Base-by-base conservation (phyloP, 176 grass and related monocot species). In the Eragrostis nindensis region DNA sequence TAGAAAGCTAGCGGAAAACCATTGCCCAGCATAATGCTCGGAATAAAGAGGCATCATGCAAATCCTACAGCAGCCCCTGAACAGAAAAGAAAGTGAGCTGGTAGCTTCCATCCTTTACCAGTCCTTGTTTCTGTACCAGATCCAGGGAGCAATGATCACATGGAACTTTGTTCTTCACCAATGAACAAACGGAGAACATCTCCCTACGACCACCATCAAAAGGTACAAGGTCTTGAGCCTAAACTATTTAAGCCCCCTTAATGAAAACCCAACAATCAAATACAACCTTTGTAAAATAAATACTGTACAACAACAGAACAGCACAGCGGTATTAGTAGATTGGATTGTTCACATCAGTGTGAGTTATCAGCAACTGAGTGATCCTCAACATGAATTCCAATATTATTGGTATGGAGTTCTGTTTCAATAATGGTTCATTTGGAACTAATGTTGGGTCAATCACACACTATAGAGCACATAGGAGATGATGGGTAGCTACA, bases 91-190 rank as follows among this genome's bases (percentile, higher is more conserved):
- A 46, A 73, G 22, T 18, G 59, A 61, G 66, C 48, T 45, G 26
- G 68, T 74, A 89, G 81, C 43, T 62, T 76, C 75, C 50, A 53
- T 84, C 40, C 75, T 74, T 88, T 67, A 62, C 57, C 27, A 22
- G 21, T 27, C 53, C 30, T 69, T 62, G 10, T 74, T 80, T 78
- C 67, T 71, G 54, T 71, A 53, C 55, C 15, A 46, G 32, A 46
- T 73, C 39, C 59, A 50, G 61, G 70, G 47, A 42, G 5, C 45
- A 83, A 68, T 74, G 55, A 68, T 74, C 75, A 27, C 64, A 81
- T 11, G 76, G 25, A 39, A 75, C 82, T 70, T 85, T 85, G 82
- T 63, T 39, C 62, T 84, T 63, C 76, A 75, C 30, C n/a, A 76
- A 18, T 45, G 75, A 71, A 65, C 15, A 27, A 50, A 71, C 83